phyloP scores from a whole-genome alignment of 768 basidiomycete species.

The Daedaleopsis nitida region DNA sequence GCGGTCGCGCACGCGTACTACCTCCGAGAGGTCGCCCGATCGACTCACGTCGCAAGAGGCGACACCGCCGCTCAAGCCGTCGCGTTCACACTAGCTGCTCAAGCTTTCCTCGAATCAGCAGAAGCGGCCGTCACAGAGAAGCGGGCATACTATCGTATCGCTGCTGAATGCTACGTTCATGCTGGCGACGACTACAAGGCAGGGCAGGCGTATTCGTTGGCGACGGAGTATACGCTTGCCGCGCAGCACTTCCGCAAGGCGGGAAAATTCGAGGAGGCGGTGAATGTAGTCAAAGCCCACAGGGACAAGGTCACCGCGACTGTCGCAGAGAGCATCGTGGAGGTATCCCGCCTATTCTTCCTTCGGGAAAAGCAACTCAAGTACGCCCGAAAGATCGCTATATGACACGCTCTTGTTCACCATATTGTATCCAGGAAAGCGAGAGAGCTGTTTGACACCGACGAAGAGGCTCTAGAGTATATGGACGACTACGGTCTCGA shows the following conservation, averaged over 20 bases:
- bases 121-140: slow-evolving; percentile 30
- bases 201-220: slow-evolving; percentile 44
- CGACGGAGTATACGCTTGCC: slow-evolving; percentile 44
- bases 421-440: slow-evolving; percentile 21
- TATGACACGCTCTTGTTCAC: too few relatives aligned
- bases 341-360: slow-evolving; percentile 49
- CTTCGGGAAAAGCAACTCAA: slow-evolving; percentile 36
- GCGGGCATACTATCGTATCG: slow-evolving; percentile 25
- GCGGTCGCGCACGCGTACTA: slow-evolving; percentile 54
- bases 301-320: slow-evolving; percentile 31
- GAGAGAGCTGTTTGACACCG: slow-evolving; percentile 47
- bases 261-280: slow-evolving; percentile 55
- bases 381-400: slow-evolving; percentile 22
- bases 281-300: slow-evolving; percentile 45
- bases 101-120: slow-evolving; percentile 50
- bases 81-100: slow-evolving; percentile 49
- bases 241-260: slow-evolving; percentile 50
- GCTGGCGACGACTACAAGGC: slow-evolving; percentile 39
- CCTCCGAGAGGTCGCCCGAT: slow-evolving; percentile 53
- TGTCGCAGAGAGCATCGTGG: slow-evolving; percentile 40
- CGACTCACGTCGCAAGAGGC: slow-evolving; percentile 24
- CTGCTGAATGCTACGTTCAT: slow-evolving; percentile 27
- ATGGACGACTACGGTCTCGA: slow-evolving; percentile 56
- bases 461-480: slow-evolving; percentile 56
- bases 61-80: slow-evolving; percentile 26